A percentile compares a stretch with the other conserved stretches of the same genome.
Evolutionary conservation across 73 alveolate species (phyloP).

Genomic region (Paraurostyla sp.): DNA sequence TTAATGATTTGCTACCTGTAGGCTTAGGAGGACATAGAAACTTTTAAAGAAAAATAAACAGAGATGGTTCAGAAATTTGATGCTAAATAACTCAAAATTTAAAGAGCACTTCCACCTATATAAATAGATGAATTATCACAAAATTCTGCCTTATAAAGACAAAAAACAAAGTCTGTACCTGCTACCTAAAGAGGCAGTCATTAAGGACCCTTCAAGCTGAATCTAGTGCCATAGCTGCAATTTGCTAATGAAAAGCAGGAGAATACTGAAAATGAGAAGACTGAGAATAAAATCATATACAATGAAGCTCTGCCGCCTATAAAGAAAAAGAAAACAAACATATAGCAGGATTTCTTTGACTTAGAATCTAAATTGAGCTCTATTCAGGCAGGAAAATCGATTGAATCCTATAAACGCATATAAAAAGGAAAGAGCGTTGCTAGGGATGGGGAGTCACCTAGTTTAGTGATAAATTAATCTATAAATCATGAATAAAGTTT

Average conservation of each 20-base stretch:
- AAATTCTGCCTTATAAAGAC: background rate
- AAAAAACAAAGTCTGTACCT: background rate
- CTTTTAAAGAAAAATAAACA: conserved; percentile 13
- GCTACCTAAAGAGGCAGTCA: background rate
- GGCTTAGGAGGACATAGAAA: conserved; percentile 11
- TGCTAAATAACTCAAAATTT: background rate
- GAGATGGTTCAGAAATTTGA: background rate
- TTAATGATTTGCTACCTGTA: background rate
- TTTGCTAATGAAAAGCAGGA: background rate
- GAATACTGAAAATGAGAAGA: too few species aligned
- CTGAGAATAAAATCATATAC: background rate
- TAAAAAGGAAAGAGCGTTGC: background rate
- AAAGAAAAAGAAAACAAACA: conserved; percentile 6
- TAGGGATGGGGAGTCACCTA: background rate
- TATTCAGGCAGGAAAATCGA: background rate
- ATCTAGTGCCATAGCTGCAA: background rate
- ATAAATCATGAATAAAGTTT: background rate
- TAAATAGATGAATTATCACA: background rate
- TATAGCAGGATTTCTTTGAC: conserved; percentile 12
- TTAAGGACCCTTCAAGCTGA: background rate
- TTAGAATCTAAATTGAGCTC: conserved; percentile 30
- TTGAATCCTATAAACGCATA: conserved; percentile 10
- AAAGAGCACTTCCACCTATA: conserved; percentile 13
- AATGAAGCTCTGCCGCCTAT: conserved; percentile 4
- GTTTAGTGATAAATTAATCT: background rate